Base-by-base conservation (phyloP, 2,329 filamentous ascomycete genomes). In the Aspergillus awamori region DNA sequence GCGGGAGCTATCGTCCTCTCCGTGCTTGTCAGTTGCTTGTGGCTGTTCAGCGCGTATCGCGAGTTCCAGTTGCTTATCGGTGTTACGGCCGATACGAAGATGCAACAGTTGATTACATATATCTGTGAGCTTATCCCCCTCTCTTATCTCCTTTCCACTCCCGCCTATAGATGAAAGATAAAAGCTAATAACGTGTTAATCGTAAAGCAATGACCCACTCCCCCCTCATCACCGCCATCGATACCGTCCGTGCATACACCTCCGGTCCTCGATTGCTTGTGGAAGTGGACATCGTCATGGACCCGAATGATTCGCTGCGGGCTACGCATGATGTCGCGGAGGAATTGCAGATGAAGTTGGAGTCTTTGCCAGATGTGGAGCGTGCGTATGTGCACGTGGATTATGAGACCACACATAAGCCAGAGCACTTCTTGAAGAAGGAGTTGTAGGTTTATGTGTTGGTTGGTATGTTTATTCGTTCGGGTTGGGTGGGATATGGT, bases 231-330 rank as follows among this genome's bases (percentile, higher is more conserved):
- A 84, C 83, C 58, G 91, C 92, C 69, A 96, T 99, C 74, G 95
- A 99, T 76, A 99, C 95, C 1, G 95, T 98, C 3, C 87, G 95
- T 55, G 92, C 93, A 0, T 98, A 97, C 79, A 93, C 97, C 78
- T 92, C 89, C 6, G 94, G 94, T 0, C 87, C 93, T 0, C 86
- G 94, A 20, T 86, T 97, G 49, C 93, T 98, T 66, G 93, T 96
- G 67, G 95, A 99, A 81, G 92, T 98, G 39, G 95, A 99, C 74
- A 88, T 98, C 58, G 94, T 98, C 70, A 97, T 98, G 92, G 87
- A 93, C 68, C 86, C 89, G 0, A 81, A 86, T 1, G 85, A 88
- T 58, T 86, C 87, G 2, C 84, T 99, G 15, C 83, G 86, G 64
- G 88, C 88, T 56, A 95, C 93, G 0, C 95, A 99, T 76, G 95